These are phyloP conservation scores for Saccharum hybrid DNA, from an alignment of 202 grass and related monocot genomes.

Conservation along the genomic window DNA sequence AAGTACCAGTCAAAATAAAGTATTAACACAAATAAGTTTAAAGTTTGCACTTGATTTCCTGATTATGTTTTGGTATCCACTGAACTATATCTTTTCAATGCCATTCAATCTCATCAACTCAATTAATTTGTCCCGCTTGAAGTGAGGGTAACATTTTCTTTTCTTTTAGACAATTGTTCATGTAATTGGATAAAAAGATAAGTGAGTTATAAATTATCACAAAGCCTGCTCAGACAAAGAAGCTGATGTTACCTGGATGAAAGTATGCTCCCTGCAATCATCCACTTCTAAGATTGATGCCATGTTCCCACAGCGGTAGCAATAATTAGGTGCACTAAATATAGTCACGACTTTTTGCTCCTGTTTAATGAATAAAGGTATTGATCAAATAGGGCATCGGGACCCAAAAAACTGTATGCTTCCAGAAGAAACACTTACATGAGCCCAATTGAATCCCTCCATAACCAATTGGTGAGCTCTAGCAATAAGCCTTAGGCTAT, in stretches of 20 bases:
- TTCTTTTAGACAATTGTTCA: not conserved
- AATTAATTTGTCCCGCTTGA: not conserved
- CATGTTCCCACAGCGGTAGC: conserved; percentile 97
- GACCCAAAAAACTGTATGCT: not conserved
- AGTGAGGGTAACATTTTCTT: not conserved
- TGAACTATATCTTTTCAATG: conserved; percentile 9
- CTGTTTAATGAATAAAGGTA: conserved; percentile 57
- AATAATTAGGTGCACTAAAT: conserved; percentile 99
- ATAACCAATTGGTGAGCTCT: conserved; percentile 98
- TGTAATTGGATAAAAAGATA: not conserved
- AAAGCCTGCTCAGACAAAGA: not conserved
- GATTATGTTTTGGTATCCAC: not conserved
- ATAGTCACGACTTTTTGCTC: conserved; percentile 99
- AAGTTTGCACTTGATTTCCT: not conserved
- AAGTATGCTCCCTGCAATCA: conserved; percentile 94
- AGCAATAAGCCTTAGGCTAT: conserved; percentile 92
- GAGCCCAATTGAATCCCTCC: conserved; percentile 99
- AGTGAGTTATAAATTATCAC: not conserved
- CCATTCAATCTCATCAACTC: not conserved
- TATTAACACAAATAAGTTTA: not conserved
- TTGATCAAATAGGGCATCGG: conserved; percentile 29
- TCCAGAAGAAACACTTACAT: conserved; percentile 63
- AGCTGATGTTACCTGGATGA: conserved; percentile 73
- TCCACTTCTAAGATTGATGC: conserved; percentile 99
- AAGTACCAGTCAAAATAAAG: not conserved